Base-by-base conservation (phyloP, 129 eudicot genomes). In the Artemisia argyi region DNA sequence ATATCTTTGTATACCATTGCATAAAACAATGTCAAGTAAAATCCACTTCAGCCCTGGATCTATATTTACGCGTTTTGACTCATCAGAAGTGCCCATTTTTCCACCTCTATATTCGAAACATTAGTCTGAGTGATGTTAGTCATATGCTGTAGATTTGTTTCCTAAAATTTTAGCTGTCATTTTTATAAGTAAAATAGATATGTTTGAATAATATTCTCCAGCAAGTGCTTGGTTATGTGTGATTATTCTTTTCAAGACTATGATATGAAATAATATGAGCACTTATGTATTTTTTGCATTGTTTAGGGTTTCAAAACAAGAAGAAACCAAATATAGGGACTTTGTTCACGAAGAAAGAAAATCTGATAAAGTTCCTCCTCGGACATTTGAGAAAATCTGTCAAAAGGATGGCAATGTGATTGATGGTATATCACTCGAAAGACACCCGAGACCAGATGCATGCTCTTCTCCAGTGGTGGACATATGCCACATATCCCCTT, bases 251-350 rank as follows among this genome's bases (percentile, higher is more conserved):
- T 18, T 56, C 19, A 15, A 62, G 8, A 60, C 65, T 11, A 24
- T 57, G 24, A 6, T 10, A 1, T 58, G 24, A 11, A 76, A 59
- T 32, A 57, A 42, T 54, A 28, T 49, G 9, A 57, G 32, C 39
- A 66, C 46, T 48, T 59, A 49, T 30, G 7, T 48, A 66, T 73
- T 10, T 57, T 68, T 53, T 71, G 5, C 68, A 22, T 57, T n/a
- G 61, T 77, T 51, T 70, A 87, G 96, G 85, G 66, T 69, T 55
- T 75, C 80, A 54, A 86, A 81, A 68, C 94, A 80, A 68, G 96
- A 89, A 59, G 89, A 85, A 39, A 6, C 46, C 46, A 39, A 39
- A 39, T 39, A 39, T 39, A 39, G 46, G 57, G 84, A 75, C 69
- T 64, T 56, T 60, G 64, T 66, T 19, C 75, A 66, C 66, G 84